phyloP scores from a whole-genome alignment of 805 yeast genomes.

The Wickerhamomyces strasburgensis region DNA sequence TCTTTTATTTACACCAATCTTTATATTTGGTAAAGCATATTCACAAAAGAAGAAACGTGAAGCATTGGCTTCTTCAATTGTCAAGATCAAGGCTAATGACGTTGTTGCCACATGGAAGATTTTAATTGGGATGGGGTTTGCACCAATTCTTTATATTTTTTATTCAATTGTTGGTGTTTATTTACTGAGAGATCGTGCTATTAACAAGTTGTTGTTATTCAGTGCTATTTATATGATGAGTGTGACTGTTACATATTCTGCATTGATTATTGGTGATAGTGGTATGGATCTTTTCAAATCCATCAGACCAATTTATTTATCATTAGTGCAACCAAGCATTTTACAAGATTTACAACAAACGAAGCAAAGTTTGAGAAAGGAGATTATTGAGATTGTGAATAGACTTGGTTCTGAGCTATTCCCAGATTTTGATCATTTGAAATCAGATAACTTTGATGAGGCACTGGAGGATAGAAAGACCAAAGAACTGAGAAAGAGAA shows the following conservation, averaged over 20 bases:
- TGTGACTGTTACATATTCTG: constrained; percentile 78
- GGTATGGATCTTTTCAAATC: constrained; percentile 88
- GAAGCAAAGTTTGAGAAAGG: constrained; percentile 58
- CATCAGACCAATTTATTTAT: constrained; percentile 70
- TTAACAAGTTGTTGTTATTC: constrained; percentile 27
- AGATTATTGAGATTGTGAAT: constrained; percentile 77
- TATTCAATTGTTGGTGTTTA: constrained; percentile 62
- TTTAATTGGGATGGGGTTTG: constrained; percentile 78
- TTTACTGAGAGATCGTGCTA: constrained; percentile 28
- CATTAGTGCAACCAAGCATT: constrained; percentile 53
- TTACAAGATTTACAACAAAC: constrained; percentile 53
- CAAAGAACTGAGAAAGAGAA: constrained; percentile 32
- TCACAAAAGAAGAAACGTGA: constrained; percentile 67
- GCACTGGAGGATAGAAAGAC: constrained; percentile 32
- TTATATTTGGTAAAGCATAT: constrained; percentile 67
- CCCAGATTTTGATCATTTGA: constrained; percentile 67
- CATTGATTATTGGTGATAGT: constrained; percentile 84
- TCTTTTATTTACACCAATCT: constrained; percentile 82
- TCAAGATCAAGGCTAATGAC: constrained; percentile 87
- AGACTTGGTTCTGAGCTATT: constrained; percentile 77
- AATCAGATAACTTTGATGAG: constrained; percentile 26
- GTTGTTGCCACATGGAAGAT: constrained; percentile 98
- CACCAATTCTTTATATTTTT: constrained; percentile 78
- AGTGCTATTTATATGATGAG: constrained; percentile 57
- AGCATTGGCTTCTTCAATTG: constrained; percentile 83